These are phyloP conservation scores for Lecanosticta acicola DNA, from an alignment of 2,329 filamentous ascomycete species.

Conservation along the genomic window DNA sequence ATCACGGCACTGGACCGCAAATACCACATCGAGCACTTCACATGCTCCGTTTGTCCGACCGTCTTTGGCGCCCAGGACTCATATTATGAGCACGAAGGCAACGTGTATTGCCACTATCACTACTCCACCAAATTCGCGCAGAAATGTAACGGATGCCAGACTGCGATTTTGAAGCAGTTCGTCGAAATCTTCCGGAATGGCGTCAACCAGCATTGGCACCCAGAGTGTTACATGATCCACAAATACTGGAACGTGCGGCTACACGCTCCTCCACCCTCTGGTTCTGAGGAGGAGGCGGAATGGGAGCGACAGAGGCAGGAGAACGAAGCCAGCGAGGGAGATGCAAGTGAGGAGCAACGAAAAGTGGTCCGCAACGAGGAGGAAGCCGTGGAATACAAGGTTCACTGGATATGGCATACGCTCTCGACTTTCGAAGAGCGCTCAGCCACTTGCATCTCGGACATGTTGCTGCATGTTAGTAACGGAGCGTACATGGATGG, in stretches of 20 bases:
- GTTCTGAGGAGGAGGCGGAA: slow-evolving; percentile 32
- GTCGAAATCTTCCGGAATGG: slow-evolving; percentile 98
- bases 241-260: slow-evolving; percentile 99
- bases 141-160: slow-evolving; percentile 92
- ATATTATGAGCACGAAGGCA: slow-evolving; percentile 95
- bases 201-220: slow-evolving; percentile 98
- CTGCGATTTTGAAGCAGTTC: slow-evolving; percentile 96
- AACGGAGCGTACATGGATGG: slow-evolving; percentile 95
- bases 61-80: slow-evolving; percentile 98
- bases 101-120: slow-evolving; percentile 97
- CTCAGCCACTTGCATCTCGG: slow-evolving; percentile 94
- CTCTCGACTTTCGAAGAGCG: slow-evolving; percentile 96
- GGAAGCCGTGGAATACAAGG: slow-evolving; percentile 94
- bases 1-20: slow-evolving; percentile 97
- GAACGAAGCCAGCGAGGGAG: slow-evolving; percentile 38
- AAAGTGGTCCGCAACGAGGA: slow-evolving; percentile 76
- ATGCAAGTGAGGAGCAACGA: slow-evolving; percentile 63
- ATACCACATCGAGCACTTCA: slow-evolving; percentile 99
- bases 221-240: slow-evolving; percentile 99
- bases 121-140: slow-evolving; percentile 98
- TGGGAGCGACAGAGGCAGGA: slow-evolving; percentile 26
- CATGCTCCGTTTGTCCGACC: slow-evolving; percentile 91
- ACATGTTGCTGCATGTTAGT: slow-evolving; percentile 97
- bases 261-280: slow-evolving; percentile 36
- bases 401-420: slow-evolving; percentile 97